Evolutionary conservation across 352 stramenopile species (phyloP).

Genomic region (Pythium monospermum): DNA sequence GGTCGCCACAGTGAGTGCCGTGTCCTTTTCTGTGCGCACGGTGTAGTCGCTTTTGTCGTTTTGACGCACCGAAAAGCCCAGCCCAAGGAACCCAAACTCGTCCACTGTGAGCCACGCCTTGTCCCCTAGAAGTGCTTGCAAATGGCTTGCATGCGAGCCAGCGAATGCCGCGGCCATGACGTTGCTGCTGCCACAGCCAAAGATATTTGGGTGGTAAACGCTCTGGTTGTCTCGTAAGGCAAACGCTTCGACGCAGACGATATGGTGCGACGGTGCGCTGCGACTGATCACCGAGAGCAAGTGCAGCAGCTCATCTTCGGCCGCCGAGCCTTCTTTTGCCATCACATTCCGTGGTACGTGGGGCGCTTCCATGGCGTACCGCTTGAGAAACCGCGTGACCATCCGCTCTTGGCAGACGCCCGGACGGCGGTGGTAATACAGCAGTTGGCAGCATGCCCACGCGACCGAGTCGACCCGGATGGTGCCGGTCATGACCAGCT

Average conservation of each 20-base stretch:
- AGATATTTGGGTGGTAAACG: constrained; percentile 3
- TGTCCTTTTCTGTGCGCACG: not conserved
- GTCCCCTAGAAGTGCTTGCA: constrained; percentile 3
- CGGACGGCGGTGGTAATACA: constrained; percentile 5
- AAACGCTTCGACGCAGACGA: constrained; percentile 13
- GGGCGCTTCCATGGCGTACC: constrained; percentile 5
- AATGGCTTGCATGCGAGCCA: constrained; percentile 4
- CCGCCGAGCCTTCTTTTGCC: not conserved
- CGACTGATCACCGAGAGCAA: constrained; percentile 4
- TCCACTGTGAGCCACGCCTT: constrained; percentile 15
- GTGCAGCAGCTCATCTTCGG: constrained; percentile 7
- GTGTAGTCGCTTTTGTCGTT: constrained; percentile 11
- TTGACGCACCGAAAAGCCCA: constrained; percentile 9
- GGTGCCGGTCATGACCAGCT: constrained; percentile 6
- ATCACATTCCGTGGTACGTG: not conserved
- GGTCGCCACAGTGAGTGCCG: not conserved
- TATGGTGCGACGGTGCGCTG: not conserved
- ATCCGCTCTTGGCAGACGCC: constrained; percentile 4
- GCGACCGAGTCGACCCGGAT: constrained; percentile 14
- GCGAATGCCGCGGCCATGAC: not conserved
- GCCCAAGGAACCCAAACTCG: constrained; percentile 7
- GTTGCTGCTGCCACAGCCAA: constrained; percentile 13
- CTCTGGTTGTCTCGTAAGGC: not conserved
- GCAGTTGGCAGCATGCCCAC: constrained; percentile 14
- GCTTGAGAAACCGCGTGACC: constrained; percentile 6